phyloP scores from a whole-genome alignment of 441 rosid species.

The Pelargonium fulgidum region DNA sequence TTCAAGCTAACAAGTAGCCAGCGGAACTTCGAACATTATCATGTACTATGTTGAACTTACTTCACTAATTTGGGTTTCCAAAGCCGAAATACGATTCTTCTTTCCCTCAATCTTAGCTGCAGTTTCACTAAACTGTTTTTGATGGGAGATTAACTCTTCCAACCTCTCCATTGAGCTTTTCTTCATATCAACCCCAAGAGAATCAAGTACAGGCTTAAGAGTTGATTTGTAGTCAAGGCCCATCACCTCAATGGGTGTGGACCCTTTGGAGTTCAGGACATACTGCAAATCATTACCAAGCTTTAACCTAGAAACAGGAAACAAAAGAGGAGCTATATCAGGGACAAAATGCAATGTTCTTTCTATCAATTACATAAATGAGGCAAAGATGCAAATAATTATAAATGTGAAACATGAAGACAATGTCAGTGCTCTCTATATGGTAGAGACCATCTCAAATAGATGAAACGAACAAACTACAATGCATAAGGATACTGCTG shows the following conservation, averaged over 20 bases:
- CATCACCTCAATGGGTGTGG: slow-evolving; percentile 56
- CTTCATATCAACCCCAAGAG: slow-evolving; percentile 41
- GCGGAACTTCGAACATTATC: too few species aligned
- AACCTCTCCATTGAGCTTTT: slow-evolving; percentile 42
- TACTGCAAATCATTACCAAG: slow-evolving; percentile 48
- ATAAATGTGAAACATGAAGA: neutral
- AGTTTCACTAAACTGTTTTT: slow-evolving; percentile 50
- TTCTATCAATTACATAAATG: neutral
- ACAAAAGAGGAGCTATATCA: slow-evolving; percentile 11
- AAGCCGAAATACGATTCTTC: slow-evolving; percentile 24
- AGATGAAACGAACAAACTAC: neutral
- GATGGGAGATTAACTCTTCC: slow-evolving; percentile 50
- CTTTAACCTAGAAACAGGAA: slow-evolving; percentile 45
- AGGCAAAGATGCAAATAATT: neutral
- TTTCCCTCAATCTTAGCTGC: slow-evolving; percentile 46
- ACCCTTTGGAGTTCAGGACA: slow-evolving; percentile 45
- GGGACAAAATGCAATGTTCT: neutral
- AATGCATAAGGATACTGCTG: neutral
- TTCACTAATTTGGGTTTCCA: slow-evolving; percentile 48
- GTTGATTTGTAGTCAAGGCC: slow-evolving; percentile 63
- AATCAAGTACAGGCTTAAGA: slow-evolving; percentile 56
- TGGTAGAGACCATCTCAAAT: neutral
- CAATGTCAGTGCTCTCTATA: neutral
- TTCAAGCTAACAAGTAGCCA: neutral
- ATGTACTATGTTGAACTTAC: slow-evolving; percentile 27